These are phyloP conservation scores for Ailanthus altissimus DNA, from an alignment of 345 rosid species.

Conservation along the genomic window DNA sequence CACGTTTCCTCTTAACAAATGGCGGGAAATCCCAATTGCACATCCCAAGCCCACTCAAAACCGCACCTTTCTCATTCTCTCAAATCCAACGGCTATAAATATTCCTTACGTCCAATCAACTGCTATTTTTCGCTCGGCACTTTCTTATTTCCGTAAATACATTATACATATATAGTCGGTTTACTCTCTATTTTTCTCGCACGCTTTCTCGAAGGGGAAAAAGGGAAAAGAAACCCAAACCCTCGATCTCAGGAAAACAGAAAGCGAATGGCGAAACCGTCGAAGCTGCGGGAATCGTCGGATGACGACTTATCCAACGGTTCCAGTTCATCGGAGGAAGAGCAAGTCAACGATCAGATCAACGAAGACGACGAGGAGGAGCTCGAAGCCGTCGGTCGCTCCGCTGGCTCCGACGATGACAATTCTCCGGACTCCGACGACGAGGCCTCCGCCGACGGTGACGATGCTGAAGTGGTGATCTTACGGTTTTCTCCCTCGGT, in stretches of 20 bases:
- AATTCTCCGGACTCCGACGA: constrained; percentile 39
- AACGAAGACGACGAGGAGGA: constrained; percentile 89
- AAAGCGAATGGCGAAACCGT: constrained; percentile 45
- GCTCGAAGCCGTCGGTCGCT: constrained; percentile 93
- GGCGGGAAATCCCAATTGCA: constrained; percentile 43
- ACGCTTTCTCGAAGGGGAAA: background rate
- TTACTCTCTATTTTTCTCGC: constrained; percentile 6
- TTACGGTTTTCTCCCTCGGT: background rate
- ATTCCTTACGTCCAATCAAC: background rate
- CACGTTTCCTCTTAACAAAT: background rate
- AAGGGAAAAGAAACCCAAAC: constrained; percentile 22
- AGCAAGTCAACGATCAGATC: constrained; percentile 62
- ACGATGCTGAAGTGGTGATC: constrained; percentile 55
- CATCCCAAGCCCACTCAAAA: constrained; percentile 7
- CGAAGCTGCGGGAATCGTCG: constrained; percentile 64
- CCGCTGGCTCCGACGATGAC: constrained; percentile 76
- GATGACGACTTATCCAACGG: constrained; percentile 64
- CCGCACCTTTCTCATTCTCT: background rate
- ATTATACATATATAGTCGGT: constrained; percentile 5
- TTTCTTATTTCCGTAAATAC: background rate
- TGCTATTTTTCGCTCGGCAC: background rate
- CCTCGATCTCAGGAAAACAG: constrained; percentile 41
- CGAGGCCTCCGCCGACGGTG: constrained; percentile 36
- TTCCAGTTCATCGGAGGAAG: constrained; percentile 64
- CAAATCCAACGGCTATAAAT: constrained; percentile 32